These are phyloP conservation scores for Claviceps sp. DNA, from an alignment of 2,329 filamentous ascomycete genomes.

Conservation along the genomic window DNA sequence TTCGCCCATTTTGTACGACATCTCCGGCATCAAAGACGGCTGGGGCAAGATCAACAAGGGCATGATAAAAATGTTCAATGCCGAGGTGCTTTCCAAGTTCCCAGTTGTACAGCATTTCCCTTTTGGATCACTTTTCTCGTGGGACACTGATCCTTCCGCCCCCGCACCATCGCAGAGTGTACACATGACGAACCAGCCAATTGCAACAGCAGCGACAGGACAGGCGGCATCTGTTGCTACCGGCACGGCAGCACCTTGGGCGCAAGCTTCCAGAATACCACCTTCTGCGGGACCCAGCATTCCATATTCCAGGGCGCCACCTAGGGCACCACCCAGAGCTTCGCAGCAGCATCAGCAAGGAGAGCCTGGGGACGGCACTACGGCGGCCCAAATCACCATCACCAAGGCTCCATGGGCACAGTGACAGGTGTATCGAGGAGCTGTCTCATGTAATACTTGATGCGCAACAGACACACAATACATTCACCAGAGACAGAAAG, in stretches of 20 bases:
- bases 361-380: slow-evolving; percentile 14
- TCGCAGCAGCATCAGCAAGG: slow-evolving; percentile 11
- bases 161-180: slow-evolving; percentile 32
- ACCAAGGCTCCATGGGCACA: slow-evolving; percentile 36
- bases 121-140: slow-evolving; percentile 69
- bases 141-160: slow-evolving; percentile 55
- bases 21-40: slow-evolving; percentile 80
- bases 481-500: background rate
- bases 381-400: slow-evolving; percentile 25
- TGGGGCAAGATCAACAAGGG: slow-evolving; percentile 99
- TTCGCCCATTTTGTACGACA: slow-evolving; percentile 85
- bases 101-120: slow-evolving; percentile 96
- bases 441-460: background rate
- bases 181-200: slow-evolving; percentile 45
- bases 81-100: slow-evolving; percentile 90
- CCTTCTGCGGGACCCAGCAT: slow-evolving; percentile 21
- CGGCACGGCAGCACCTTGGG: slow-evolving; percentile 32
- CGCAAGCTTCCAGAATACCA: slow-evolving; percentile 27
- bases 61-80: slow-evolving; percentile 99
- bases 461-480: background rate
- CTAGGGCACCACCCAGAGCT: slow-evolving; percentile 15
- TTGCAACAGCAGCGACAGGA: background rate
- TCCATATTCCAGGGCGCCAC: slow-evolving; percentile 24
- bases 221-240: slow-evolving; percentile 13
- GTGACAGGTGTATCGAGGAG: slow-evolving; percentile 3